A percentile compares a stretch with the other conserved stretches of the same genome.
Conservation (phyloP, 2,329 filamentous ascomycete species). For the Colletotrichum cereale region DNA sequence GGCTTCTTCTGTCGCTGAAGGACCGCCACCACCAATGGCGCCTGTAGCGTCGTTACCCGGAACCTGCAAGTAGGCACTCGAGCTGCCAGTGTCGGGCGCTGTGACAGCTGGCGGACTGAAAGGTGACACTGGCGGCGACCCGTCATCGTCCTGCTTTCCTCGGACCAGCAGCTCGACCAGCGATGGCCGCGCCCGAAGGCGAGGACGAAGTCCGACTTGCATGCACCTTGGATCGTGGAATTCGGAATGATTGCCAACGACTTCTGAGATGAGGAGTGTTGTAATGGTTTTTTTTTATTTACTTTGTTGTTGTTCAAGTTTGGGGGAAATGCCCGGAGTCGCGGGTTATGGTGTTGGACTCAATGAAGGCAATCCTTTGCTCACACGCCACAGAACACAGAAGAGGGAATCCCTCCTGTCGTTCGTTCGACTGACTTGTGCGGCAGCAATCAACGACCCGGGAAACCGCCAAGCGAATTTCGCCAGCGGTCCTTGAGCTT, state of each 20-base stretch:
- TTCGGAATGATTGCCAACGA: background rate
- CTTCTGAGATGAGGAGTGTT: background rate
- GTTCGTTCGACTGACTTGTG: conserved; percentile 20
- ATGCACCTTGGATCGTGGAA: conserved; percentile 51
- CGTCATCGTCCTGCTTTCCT: conserved; percentile 47
- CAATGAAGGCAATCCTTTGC: conserved; percentile 3
- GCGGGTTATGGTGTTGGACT: conserved; percentile 13
- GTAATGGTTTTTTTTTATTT: background rate
- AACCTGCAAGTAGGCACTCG: conserved; percentile 44
- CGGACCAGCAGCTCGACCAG: conserved; percentile 64
- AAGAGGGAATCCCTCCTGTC: background rate
- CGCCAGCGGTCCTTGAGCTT: conserved; percentile 7
- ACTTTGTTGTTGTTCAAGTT: conserved; percentile 1
- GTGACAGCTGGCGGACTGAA: conserved; percentile 31
- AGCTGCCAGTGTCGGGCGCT: conserved; percentile 36
- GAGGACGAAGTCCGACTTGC: conserved; percentile 64
- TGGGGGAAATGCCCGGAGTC: background rate
- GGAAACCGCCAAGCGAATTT: conserved; percentile 10
- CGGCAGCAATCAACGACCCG: background rate
- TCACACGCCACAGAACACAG: background rate
- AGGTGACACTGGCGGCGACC: conserved; percentile 39
- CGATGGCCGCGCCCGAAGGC: conserved; percentile 65
- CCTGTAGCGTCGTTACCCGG: conserved; percentile 32
- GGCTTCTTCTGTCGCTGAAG: conserved; percentile 44
- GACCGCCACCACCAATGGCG: conserved; percentile 26